These are phyloP conservation scores for Aegle marmelos DNA, from an alignment of 345 rosid genomes.

Conservation along the genomic window DNA sequence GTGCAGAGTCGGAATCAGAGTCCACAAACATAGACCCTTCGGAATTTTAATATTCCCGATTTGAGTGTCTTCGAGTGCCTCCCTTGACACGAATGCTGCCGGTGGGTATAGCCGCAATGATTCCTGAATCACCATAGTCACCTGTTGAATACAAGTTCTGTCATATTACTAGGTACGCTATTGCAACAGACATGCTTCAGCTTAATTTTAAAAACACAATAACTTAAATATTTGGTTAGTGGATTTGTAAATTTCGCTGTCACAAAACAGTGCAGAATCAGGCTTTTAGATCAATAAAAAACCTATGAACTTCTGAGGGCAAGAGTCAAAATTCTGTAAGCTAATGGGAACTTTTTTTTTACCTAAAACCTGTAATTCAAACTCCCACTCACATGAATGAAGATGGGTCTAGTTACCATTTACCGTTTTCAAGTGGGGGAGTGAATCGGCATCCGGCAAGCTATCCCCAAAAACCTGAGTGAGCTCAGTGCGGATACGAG, in stretches of 20 bases:
- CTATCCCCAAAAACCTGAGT: conserved; percentile 35
- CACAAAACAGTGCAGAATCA: too few species aligned
- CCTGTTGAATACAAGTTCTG: conserved; percentile 25
- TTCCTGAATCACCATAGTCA: conserved; percentile 64
- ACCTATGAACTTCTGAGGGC: too few species aligned
- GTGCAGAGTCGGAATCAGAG: conserved; percentile 59
- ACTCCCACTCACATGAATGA: too few species aligned
- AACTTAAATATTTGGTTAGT: neutral
- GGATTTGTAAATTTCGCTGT: too few species aligned
- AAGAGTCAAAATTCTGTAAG: too few species aligned
- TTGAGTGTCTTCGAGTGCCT: conserved; percentile 57
- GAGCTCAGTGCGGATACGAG: conserved; percentile 51
- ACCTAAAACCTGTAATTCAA: too few species aligned
- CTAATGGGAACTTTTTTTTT: too few species aligned
- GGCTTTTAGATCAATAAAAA: too few species aligned
- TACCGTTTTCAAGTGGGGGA: conserved; percentile 53
- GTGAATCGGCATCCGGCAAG: conserved; percentile 44
- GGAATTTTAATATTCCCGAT: conserved; percentile 57
- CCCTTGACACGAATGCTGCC: conserved; percentile 62
- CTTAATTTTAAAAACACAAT: too few species aligned
- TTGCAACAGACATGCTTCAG: too few species aligned
- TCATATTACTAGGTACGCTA: neutral
- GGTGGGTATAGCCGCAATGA: conserved; percentile 65
- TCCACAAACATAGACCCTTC: conserved; percentile 52
- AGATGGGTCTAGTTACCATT: too few species aligned